A percentile compares a stretch with the other conserved stretches of the same genome.
Conservation (phyloP, 805 yeast genomes). For the Clavispora asparagi region DNA sequence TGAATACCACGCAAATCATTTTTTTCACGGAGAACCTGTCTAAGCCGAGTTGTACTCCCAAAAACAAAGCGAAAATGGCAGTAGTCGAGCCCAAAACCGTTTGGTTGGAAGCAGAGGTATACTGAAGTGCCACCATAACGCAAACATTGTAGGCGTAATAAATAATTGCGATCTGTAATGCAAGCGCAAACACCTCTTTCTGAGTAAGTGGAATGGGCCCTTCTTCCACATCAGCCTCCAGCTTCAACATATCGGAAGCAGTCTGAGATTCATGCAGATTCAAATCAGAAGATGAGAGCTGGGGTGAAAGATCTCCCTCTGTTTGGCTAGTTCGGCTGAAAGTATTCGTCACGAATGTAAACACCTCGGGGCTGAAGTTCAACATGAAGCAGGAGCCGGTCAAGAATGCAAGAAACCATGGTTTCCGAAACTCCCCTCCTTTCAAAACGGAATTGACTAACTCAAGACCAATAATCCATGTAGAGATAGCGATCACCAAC, state of each 20-base stretch:
- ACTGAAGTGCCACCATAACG: conserved; percentile 39
- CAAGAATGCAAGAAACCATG: conserved; percentile 41
- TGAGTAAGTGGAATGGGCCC: conserved; percentile 16
- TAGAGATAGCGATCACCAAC: conserved; percentile 35
- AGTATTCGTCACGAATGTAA: background rate
- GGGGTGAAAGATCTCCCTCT: background rate
- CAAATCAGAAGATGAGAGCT: conserved; percentile 1
- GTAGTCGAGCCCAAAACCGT: conserved; percentile 48
- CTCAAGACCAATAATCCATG: conserved; percentile 49
- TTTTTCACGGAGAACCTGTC: conserved; percentile 41
- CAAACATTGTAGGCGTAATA: conserved; percentile 39
- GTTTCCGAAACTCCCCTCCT: conserved; percentile 44
- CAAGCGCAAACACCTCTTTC: conserved; percentile 30
- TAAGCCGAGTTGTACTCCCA: conserved; percentile 36
- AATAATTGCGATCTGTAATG: conserved; percentile 35
- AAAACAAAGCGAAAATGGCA: conserved; percentile 44
- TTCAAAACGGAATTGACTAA: conserved; percentile 46
- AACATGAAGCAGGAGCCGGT: conserved; percentile 45
- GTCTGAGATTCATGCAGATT: background rate
- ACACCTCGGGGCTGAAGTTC: conserved; percentile 39
- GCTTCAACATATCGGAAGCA: conserved; percentile 7
- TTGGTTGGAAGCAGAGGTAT: conserved; percentile 50
- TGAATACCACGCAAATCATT: conserved; percentile 37
- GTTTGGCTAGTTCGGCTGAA: background rate
- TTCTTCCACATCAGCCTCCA: conserved; percentile 1